These are phyloP conservation scores for Sicyos baderoa DNA, from an alignment of 306 rosid genomes.

Conservation along the genomic window DNA sequence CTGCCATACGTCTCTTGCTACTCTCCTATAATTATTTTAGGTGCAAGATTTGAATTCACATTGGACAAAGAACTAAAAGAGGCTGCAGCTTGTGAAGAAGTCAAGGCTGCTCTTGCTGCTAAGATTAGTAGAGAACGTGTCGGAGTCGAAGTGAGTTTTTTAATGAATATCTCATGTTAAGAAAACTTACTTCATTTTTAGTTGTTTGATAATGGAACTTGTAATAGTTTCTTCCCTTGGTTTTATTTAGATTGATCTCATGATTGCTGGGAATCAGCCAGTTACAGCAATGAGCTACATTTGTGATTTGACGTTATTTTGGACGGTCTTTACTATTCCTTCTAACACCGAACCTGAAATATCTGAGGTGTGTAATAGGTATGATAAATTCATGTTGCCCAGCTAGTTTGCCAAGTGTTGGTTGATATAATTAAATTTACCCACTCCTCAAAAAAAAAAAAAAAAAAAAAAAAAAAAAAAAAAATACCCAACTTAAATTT, in stretches of 20 bases:
- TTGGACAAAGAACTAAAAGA: constrained; percentile 70
- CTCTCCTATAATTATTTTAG: constrained; percentile 34
- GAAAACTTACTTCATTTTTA: background rate
- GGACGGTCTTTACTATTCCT: constrained; percentile 68
- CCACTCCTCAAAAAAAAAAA: no score
- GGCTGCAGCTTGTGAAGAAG: constrained; percentile 81
- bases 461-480: no score
- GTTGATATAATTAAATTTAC: no score
- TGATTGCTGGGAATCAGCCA: constrained; percentile 77
- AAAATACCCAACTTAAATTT: no score
- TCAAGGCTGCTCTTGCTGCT: constrained; percentile 65
- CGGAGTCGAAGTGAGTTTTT: constrained; percentile 60
- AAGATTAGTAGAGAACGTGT: constrained; percentile 91
- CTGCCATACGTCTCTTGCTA: constrained; percentile 13
- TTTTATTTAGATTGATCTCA: constrained; percentile 59
- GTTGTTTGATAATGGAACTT: background rate
- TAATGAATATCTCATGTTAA: constrained; percentile 16
- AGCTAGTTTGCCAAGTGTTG: background rate
- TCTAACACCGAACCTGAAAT: constrained; percentile 44
- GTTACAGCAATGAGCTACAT: constrained; percentile 69
- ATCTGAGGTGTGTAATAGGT: constrained; percentile 73
- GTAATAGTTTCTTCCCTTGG: background rate
- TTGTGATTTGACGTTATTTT: constrained; percentile 58
- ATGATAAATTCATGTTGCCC: constrained; percentile 4
- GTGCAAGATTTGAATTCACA: constrained; percentile 70